Evolutionary conservation across 306 rosid species (phyloP).

Genomic region (Betula pendula): DNA sequence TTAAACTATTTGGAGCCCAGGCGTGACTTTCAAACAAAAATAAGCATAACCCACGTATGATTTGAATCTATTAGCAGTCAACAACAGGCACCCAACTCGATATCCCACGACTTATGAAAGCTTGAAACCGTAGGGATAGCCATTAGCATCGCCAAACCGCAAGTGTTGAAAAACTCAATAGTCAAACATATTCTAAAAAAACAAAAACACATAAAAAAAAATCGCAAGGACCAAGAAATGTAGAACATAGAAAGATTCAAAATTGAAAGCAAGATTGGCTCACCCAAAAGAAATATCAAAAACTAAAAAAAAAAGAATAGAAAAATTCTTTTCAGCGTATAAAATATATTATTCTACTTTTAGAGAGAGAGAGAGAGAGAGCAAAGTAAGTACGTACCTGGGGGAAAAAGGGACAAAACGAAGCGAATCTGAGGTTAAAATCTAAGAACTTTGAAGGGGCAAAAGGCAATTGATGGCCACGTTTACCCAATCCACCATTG

Average conservation of each 20-base stretch:
- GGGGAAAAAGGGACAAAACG: slow-evolving; percentile 49
- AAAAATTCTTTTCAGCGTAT: slow-evolving; percentile 28
- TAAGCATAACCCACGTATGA: slow-evolving; percentile 21
- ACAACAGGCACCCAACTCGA: slow-evolving; percentile 35
- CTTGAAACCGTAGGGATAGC: slow-evolving; percentile 6
- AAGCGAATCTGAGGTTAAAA: slow-evolving; percentile 58
- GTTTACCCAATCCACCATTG: not conserved
- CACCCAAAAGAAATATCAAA: not conserved
- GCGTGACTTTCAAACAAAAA: slow-evolving; percentile 24
- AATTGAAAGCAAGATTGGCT: slow-evolving; percentile 30
- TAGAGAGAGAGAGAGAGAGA: slow-evolving; percentile 44
- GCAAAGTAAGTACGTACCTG: slow-evolving; percentile 43
- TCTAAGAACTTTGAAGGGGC: slow-evolving; percentile 14
- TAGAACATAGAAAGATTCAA: slow-evolving; percentile 34
- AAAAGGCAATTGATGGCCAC: not conserved
- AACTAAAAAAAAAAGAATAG: not conserved
- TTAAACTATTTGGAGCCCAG: slow-evolving; percentile 36
- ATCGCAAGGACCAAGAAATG: slow-evolving; percentile 22
- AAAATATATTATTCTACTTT: slow-evolving; percentile 23
- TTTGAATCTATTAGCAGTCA: slow-evolving; percentile 34
- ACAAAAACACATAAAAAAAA: not conserved
- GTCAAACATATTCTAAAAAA: slow-evolving; percentile 50
- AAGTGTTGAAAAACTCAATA: slow-evolving; percentile 48
- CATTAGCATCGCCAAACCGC: slow-evolving; percentile 17
- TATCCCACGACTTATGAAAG: slow-evolving; percentile 19